phyloP scores from a whole-genome alignment of 1,284 basidiomycete genomes.

The Fomitopsis palustris region DNA sequence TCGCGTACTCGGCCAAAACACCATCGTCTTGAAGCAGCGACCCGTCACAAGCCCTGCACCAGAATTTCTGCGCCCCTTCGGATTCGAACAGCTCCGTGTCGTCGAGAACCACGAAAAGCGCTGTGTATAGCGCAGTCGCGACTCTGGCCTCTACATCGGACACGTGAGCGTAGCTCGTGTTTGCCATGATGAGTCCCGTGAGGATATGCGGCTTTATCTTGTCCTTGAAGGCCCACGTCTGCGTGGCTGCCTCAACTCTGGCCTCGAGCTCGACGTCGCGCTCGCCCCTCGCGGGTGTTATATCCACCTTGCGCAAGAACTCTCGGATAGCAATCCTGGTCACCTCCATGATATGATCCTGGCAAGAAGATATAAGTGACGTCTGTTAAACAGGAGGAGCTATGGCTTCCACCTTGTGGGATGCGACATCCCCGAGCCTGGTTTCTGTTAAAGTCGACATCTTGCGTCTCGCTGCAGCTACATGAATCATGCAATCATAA shows the following conservation, averaged over 20 bases:
- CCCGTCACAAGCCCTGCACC: not conserved
- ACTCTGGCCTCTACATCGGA: slow-evolving; percentile 1
- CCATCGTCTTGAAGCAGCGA: not conserved
- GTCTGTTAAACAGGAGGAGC: not conserved
- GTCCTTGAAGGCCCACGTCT: not conserved
- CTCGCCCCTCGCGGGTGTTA: not conserved
- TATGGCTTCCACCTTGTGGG: not conserved
- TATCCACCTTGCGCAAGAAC: not conserved
- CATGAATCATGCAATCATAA: too few relatives aligned
- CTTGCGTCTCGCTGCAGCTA: too few relatives aligned
- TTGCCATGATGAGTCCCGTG: not conserved
- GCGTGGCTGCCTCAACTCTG: not conserved
- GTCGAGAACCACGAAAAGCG: not conserved
- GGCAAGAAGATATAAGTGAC: not conserved
- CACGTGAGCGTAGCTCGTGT: slow-evolving; percentile 2
- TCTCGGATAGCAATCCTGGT: not conserved
- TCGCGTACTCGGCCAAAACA: slow-evolving; percentile 8
- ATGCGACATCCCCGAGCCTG: not conserved
- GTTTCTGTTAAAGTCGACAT: too few relatives aligned
- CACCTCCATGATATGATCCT: not conserved
- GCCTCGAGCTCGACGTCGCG: slow-evolving; percentile 4
- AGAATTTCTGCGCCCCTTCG: not conserved
- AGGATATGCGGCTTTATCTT: not conserved
- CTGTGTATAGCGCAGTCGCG: not conserved
- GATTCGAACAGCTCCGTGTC: not conserved